Evolutionary conservation across 352 stramenopile genomes (phyloP), one percentile per base, ranked within the genome.

Genomic region (Phytopythium chamaehyphon): DNA sequence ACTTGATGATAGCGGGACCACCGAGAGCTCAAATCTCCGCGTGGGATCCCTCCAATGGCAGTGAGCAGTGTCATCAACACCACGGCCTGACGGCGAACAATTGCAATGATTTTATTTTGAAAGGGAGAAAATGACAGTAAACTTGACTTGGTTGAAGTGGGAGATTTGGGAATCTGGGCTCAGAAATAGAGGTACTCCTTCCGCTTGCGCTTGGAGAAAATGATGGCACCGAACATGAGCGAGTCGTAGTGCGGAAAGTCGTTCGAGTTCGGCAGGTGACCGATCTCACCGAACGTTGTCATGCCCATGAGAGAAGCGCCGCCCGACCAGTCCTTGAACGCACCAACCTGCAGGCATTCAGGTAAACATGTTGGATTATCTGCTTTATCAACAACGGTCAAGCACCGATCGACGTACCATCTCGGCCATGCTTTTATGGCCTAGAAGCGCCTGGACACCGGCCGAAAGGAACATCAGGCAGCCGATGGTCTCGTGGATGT

Each of bases 391-490:
- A 31, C 9, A n/a, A n/a, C 40, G 6, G 11, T 47, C 21, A 47
- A 7, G 2, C 21, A 11, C 19, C 11, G 10, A 12, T 15, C 23
- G 43, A 57, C 54, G 23, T 67, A 88, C 84, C 82, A 95, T 91
- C 56, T 92, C 84, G 0, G 84, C 76, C 84, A 95, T 95, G 64
- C 77, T 90, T 59, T 92, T 90, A 59, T 92, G 80, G 14, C 84
- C 84, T 16, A 93, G 57, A 16, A 95, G 66, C n/a, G 82, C 83
- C 47, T 95, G 82, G 6, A 95, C 78, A 19, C 82, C 84, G 11
- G 84, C 82, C 10, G 84, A 95, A 14, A 95, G 60, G 62, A 95
- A 95, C 81, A 95, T 92, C 26, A 95, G 59, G 53, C 79, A 92
- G 21, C 84, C 82, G 31, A 87, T 83, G 26, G 79, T 88, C 62